A percentile compares a stretch with the other conserved stretches of the same genome.
phyloP scores from a whole-genome alignment of 2,329 filamentous ascomycete species.

The Pseudogymnoascus sp. region DNA sequence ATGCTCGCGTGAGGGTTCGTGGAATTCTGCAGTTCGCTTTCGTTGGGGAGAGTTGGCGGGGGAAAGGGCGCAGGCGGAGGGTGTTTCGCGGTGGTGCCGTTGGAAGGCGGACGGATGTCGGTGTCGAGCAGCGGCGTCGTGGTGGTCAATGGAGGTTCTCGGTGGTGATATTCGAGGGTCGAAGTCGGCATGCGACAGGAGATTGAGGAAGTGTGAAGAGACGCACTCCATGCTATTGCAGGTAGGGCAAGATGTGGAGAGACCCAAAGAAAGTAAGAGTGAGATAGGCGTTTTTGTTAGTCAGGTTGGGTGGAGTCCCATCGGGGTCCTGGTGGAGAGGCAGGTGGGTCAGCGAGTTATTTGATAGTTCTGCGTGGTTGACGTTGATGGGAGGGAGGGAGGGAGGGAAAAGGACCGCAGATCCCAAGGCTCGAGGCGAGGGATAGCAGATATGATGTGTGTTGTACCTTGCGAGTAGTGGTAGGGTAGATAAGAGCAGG shows the following conservation, averaged over 20 bases:
- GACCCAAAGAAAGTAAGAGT: constrained; percentile 1
- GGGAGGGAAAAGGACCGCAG: background rate
- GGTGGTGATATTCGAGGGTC: background rate
- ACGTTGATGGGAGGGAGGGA: background rate
- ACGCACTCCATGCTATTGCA: background rate
- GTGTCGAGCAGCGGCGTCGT: background rate
- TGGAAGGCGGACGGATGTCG: background rate
- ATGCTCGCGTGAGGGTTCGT: background rate
- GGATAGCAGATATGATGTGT: background rate
- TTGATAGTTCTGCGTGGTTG: background rate
- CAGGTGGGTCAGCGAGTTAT: constrained; percentile 6
- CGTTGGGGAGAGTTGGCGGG: background rate
- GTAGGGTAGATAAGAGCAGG: background rate
- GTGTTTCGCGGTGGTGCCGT: background rate
- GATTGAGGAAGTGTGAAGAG: constrained; percentile 3
- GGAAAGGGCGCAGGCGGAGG: background rate
- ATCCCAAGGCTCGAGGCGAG: background rate
- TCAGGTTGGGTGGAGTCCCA: background rate
- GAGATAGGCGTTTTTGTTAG: constrained; percentile 5
- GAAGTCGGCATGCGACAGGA: constrained; percentile 5
- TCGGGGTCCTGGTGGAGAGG: background rate
- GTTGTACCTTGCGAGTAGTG: constrained; percentile 1
- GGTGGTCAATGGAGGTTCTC: background rate
- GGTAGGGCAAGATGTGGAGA: constrained; percentile 4
- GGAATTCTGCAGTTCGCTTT: background rate